phyloP scores from a whole-genome alignment of 2,329 filamentous ascomycete species.

The Penicillium olsonii region DNA sequence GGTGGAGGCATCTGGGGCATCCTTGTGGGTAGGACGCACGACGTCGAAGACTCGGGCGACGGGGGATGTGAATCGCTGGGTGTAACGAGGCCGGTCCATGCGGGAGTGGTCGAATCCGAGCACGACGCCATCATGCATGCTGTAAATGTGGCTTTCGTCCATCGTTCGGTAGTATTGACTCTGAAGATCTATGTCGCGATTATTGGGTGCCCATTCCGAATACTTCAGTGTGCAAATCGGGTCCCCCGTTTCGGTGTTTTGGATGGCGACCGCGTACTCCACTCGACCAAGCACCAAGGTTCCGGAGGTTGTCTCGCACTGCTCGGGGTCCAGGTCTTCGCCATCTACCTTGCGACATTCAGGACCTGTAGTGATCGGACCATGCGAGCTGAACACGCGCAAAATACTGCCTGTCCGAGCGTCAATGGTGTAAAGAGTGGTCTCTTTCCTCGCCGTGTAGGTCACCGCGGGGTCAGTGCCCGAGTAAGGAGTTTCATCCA shows the following conservation, averaged over 20 bases:
- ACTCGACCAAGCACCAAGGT: conserved; percentile 82
- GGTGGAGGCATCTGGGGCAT: conserved; percentile 60
- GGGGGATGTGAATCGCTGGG: conserved; percentile 70
- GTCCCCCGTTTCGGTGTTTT: conserved; percentile 70
- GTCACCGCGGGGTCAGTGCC: conserved; percentile 75
- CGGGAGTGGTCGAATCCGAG: conserved; percentile 73
- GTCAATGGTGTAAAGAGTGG: conserved; percentile 84
- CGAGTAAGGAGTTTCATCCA: conserved; percentile 80
- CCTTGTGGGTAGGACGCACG: conserved; percentile 69
- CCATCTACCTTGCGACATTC: conserved; percentile 73
- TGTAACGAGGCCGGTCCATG: conserved; percentile 61
- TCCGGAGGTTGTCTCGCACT: conserved; percentile 72
- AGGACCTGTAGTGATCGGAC: conserved; percentile 68
- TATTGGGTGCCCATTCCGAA: conserved; percentile 93
- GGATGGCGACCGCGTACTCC: conserved; percentile 87
- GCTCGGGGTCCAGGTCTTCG: conserved; percentile 62
- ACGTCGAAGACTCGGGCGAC: conserved; percentile 90
- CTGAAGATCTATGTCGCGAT: conserved; percentile 82
- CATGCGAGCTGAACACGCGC: conserved; percentile 78
- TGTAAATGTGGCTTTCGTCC: conserved; percentile 87
- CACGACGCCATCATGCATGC: conserved; percentile 79
- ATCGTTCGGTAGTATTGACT: conserved; percentile 77
- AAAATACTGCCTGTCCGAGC: conserved; percentile 79
- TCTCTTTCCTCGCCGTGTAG: conserved; percentile 90
- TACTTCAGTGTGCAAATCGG: conserved; percentile 88